phyloP scores from a whole-genome alignment of 2,329 filamentous ascomycete species.

The Cordyceps cateniannulata region DNA sequence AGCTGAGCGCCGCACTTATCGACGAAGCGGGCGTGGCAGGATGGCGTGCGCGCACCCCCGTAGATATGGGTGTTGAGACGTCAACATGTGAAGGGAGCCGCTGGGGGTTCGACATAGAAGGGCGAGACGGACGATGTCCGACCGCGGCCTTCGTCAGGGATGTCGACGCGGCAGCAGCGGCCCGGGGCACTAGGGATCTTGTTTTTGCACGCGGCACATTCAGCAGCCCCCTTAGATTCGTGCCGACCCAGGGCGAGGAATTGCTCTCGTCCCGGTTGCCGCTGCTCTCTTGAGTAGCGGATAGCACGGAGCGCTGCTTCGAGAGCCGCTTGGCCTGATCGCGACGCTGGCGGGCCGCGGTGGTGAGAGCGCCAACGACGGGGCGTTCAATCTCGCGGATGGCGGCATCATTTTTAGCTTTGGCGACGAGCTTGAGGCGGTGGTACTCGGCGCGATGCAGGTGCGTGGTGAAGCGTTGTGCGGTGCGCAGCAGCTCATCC shows the following conservation, averaged over 20 bases:
- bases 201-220: constrained; percentile 31
- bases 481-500: constrained; percentile 66
- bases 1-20: background rate
- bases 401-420: constrained; percentile 44
- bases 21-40: background rate
- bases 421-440: constrained; percentile 54
- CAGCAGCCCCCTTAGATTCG: constrained; percentile 36
- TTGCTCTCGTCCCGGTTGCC: background rate
- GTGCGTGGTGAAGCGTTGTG: constrained; percentile 64
- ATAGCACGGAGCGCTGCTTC: constrained; percentile 21
- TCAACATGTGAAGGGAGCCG: background rate
- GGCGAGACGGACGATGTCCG: constrained; percentile 3
- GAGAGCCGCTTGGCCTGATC: constrained; percentile 16
- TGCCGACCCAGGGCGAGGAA: constrained; percentile 22
- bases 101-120: background rate
- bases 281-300: background rate
- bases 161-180: background rate
- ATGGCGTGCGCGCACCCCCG: background rate
- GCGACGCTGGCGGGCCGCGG: constrained; percentile 19
- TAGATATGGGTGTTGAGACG: background rate
- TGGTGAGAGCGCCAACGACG: constrained; percentile 34
- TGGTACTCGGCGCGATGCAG: constrained; percentile 73
- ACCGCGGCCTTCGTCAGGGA: constrained; percentile 16
- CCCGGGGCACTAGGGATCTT: background rate
- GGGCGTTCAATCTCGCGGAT: constrained; percentile 47